phyloP scores from a whole-genome alignment of 768 basidiomycete species.

The Porpolomopsis calyptriformis region DNA sequence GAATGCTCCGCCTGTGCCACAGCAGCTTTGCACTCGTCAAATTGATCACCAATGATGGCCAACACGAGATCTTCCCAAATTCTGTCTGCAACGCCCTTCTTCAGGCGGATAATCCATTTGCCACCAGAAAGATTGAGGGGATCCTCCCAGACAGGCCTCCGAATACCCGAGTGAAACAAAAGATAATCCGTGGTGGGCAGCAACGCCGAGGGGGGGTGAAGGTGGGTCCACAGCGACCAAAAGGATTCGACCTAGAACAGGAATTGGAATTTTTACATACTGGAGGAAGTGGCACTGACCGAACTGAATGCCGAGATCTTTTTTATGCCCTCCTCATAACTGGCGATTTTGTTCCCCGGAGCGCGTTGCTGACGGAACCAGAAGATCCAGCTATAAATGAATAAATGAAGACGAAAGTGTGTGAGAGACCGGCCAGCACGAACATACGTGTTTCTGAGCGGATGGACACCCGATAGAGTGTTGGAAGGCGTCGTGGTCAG shows the following conservation, averaged over 20 bases:
- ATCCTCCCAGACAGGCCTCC: slow-evolving; percentile 94
- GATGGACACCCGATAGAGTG: slow-evolving; percentile 43
- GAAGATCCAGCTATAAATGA: slow-evolving; percentile 64
- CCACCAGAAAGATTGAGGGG: slow-evolving; percentile 79
- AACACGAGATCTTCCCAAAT: slow-evolving; percentile 86
- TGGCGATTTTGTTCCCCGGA: slow-evolving; percentile 80
- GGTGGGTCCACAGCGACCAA: slow-evolving; percentile 90
- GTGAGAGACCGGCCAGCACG: slow-evolving; percentile 28
- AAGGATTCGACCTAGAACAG: slow-evolving; percentile 75
- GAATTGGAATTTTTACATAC: slow-evolving; percentile 1
- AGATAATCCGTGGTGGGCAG: slow-evolving; percentile 90
- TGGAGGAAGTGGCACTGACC: slow-evolving; percentile 30
- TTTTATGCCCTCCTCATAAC: slow-evolving; percentile 93
- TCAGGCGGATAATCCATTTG: slow-evolving; percentile 90
- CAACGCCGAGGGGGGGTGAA: slow-evolving; percentile 74
- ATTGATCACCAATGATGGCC: slow-evolving; percentile 84
- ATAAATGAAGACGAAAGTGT: slow-evolving; percentile 11
- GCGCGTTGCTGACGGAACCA: slow-evolving; percentile 88
- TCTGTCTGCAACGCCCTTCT: slow-evolving; percentile 83
- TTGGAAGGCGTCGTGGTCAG: slow-evolving; percentile 26
- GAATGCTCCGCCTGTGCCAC: slow-evolving; percentile 21
- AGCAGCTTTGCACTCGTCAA: slow-evolving; percentile 53
- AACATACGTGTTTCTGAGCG: slow-evolving; percentile 84
- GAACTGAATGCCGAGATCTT: slow-evolving; percentile 85
- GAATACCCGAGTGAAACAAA: slow-evolving; percentile 77